Conservation (phyloP, 192 early-diverging fungal species). For the Globomyces pollinis-pini region DNA sequence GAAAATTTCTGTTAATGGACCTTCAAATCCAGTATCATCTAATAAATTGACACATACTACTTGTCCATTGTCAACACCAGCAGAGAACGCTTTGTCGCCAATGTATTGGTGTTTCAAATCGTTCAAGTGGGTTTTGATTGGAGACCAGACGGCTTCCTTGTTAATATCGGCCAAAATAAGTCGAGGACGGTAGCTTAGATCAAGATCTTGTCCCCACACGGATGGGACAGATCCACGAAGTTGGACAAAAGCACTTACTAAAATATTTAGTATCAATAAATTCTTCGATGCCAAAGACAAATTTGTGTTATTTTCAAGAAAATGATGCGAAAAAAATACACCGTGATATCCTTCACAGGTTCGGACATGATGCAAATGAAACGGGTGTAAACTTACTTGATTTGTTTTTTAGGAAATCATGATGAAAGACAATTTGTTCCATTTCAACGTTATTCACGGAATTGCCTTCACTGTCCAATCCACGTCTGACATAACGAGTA, state of each 20-base stretch:
- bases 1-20: slow-evolving; percentile 32
- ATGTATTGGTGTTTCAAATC: slow-evolving; percentile 42
- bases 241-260: slow-evolving; percentile 40
- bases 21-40: slow-evolving; percentile 41
- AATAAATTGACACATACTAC: slow-evolving; percentile 49
- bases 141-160: slow-evolving; percentile 29
- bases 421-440: slow-evolving; percentile 51
- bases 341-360: no score
- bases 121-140: slow-evolving; percentile 34
- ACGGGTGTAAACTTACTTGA: no score
- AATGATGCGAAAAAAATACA: no score
- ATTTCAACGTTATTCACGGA: slow-evolving; percentile 51
- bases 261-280: no score
- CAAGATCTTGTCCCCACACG: slow-evolving; percentile 44
- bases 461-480: slow-evolving; percentile 44
- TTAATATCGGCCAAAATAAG: slow-evolving; percentile 32
- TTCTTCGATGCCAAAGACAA: no score
- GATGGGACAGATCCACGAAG: slow-evolving; percentile 44
- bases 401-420: slow-evolving; percentile 31
- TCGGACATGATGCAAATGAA: no score
- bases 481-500: slow-evolving; percentile 45
- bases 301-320: no score
- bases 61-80: slow-evolving; percentile 24
- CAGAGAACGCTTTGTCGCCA: slow-evolving; percentile 23
- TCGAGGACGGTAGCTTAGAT: slow-evolving; percentile 37